phyloP scores from a whole-genome alignment of 441 rosid genomes.

The Pelargonium citronellum region DNA sequence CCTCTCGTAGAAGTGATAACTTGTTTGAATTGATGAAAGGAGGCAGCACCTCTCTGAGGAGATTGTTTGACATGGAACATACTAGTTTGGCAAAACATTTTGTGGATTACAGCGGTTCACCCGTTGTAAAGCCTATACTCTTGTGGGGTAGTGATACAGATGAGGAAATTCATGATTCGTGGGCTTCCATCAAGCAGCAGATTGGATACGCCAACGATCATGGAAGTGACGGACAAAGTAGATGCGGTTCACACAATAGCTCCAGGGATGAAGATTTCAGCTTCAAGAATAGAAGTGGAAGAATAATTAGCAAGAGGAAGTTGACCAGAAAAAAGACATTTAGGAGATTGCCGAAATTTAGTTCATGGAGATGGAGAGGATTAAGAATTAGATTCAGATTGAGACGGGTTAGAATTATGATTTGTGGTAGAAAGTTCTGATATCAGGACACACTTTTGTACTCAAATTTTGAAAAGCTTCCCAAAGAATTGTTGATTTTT shows the following conservation, averaged over 20 bases:
- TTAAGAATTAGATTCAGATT: not conserved
- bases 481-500: not conserved
- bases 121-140: constrained; percentile 28
- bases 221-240: not conserved
- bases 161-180: constrained; percentile 30
- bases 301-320: not conserved
- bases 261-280: constrained; percentile 14
- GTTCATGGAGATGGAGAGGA: constrained; percentile 24
- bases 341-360: constrained; percentile 39
- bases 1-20: constrained; percentile 25
- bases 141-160: constrained; percentile 41
- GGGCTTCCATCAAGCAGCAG: constrained; percentile 28
- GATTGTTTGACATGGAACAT: constrained; percentile 47
- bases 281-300: constrained; percentile 5
- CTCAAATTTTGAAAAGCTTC: not conserved
- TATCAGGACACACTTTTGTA: not conserved
- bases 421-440: constrained; percentile 16
- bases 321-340: constrained; percentile 41
- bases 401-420: constrained; percentile 17
- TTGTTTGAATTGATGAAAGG: constrained; percentile 37
- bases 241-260: constrained; percentile 17
- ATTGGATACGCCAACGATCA: constrained; percentile 5
- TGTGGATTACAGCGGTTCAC: constrained; percentile 35
- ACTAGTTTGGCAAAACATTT: constrained; percentile 35
- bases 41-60: constrained; percentile 33